phyloP scores from a whole-genome alignment of 768 basidiomycete species.

The Gelatoporia subvermispora region DNA sequence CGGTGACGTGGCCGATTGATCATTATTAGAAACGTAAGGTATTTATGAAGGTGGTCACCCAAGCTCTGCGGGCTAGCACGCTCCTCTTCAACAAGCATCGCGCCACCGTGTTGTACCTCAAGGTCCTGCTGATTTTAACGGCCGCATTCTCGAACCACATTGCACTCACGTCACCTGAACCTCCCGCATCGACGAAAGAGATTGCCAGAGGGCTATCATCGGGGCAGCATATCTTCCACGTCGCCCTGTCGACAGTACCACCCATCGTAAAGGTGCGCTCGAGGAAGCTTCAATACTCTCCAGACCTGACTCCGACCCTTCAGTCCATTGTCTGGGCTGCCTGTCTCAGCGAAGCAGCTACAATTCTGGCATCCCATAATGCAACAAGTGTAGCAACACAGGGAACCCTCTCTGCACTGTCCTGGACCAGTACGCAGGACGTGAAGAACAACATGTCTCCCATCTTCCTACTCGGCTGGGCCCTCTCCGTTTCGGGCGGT shows the following conservation, averaged over 20 bases:
- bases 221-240: not conserved
- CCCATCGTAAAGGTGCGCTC: not conserved
- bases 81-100: no score
- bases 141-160: not conserved
- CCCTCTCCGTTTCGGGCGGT: not conserved
- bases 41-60: no score
- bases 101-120: not conserved
- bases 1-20: no score
- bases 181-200: not conserved
- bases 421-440: not conserved
- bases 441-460: not conserved
- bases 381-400: not conserved
- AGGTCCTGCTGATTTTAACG: not conserved
- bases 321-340: not conserved
- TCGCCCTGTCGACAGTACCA: not conserved
- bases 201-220: not conserved
- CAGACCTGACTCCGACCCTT: no score
- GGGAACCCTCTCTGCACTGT: not conserved
- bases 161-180: not conserved
- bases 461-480: not conserved
- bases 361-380: not conserved
- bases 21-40: no score
- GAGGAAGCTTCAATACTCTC: not conserved
- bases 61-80: no score
- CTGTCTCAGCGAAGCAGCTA: not conserved